Percentiles rank a stretch among this genome's conserved stretches.
Conservation (phyloP, 306 rosid genomes). For the Mimosa pudica region DNA sequence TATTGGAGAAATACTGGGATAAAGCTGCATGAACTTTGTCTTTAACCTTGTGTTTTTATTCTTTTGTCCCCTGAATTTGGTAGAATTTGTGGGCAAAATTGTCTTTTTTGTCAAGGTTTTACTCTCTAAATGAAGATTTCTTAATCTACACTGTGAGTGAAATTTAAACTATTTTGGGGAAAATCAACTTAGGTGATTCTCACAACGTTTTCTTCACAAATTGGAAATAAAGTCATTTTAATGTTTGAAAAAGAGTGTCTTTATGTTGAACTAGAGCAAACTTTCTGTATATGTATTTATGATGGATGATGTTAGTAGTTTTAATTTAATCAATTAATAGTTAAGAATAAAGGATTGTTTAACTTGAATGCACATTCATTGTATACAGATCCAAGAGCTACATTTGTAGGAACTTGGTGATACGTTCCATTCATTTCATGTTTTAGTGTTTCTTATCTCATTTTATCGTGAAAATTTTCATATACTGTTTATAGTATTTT, state of each 20-base stretch:
- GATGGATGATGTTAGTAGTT: not conserved
- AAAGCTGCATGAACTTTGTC: not conserved
- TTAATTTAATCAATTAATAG: not conserved
- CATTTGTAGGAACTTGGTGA: not conserved
- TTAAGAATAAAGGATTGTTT: not conserved
- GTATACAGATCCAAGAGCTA: not conserved
- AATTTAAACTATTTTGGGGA: not conserved
- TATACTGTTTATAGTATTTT: not conserved
- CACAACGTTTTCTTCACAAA: not conserved
- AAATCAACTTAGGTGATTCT: not conserved
- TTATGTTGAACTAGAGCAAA: not conserved
- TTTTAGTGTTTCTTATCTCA: not conserved
- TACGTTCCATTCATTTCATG: not conserved
- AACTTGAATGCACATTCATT: not conserved
- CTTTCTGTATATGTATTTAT: not conserved
- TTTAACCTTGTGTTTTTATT: not conserved
- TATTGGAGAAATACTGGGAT: not conserved
- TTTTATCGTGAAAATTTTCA: not conserved
- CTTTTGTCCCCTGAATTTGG: not conserved
- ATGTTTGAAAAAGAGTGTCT: not conserved
- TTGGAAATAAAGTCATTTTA: not conserved
- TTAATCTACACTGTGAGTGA: not conserved
- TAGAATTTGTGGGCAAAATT: not conserved
- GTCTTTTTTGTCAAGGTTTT: not conserved
- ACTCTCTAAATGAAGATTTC: not conserved